These are phyloP conservation scores for Coemansia sp. DNA, from an alignment of 371 early-diverging fungal genomes.

Conservation along the genomic window DNA sequence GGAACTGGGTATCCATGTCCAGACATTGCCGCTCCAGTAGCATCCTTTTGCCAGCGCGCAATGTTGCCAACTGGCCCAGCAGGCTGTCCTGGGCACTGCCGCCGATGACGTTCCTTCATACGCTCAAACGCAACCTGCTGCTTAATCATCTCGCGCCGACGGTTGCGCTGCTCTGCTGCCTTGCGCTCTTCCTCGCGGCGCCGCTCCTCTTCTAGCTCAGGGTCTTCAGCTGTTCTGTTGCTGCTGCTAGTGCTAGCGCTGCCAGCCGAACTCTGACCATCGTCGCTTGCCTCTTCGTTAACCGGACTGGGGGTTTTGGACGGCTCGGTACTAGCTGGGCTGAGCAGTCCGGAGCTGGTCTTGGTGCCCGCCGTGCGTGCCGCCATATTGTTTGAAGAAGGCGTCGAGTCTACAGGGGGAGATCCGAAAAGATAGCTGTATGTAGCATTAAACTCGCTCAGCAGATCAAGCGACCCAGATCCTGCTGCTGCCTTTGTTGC, in stretches of 20 bases:
- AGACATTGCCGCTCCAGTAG: constrained; percentile 4
- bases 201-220: constrained; percentile 34
- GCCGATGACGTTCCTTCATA: constrained; percentile 51
- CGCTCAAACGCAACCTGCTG: constrained; percentile 53
- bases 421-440: constrained; percentile 44
- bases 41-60: constrained; percentile 43
- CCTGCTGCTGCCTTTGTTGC: not conserved
- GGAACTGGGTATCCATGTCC: not conserved
- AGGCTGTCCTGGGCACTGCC: constrained; percentile 30
- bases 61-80: constrained; percentile 14
- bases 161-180: constrained; percentile 43
- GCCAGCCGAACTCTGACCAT: not conserved
- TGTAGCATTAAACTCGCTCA: constrained; percentile 43
- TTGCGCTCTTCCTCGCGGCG: constrained; percentile 50
- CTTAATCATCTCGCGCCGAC: constrained; percentile 48
- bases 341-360: constrained; percentile 21
- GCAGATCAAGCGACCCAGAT: constrained; percentile 16
- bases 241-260: constrained; percentile 6
- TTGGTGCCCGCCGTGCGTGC: not conserved
- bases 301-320: constrained; percentile 2
- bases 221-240: not conserved
- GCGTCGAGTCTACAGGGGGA: constrained; percentile 8
- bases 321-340: constrained; percentile 25
- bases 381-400: not conserved
- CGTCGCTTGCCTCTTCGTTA: not conserved